Evolutionary conservation across 1,284 basidiomycete species (phyloP), one percentile per base, ranked within the genome.

Genomic region (Phlebopus sp.): DNA sequence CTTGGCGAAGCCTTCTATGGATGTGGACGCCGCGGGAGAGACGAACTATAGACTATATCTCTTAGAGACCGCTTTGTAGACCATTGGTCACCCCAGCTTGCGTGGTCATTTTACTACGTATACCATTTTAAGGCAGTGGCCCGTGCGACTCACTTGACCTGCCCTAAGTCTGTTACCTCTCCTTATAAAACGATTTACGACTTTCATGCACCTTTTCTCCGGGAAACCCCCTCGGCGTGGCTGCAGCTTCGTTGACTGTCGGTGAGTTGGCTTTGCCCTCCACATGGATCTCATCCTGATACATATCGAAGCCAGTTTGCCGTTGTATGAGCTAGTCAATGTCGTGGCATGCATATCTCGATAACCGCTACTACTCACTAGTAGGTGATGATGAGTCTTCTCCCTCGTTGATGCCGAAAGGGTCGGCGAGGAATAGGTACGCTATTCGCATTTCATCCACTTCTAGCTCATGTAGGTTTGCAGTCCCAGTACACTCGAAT

Each of bases 221-320:
- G 63, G 67, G 66, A 63, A 67, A 65, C 63, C 63, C 67, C 67
- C 64, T 69, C 65, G 66, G 64, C 43, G 31, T 52, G 53, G 51
- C 41, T 50, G 37, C 21, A 30, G 31, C 37, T 39, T 29, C 9
- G 27, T 29, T 30, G 50, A 17, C 32, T 15, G 23, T 15, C 23
- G 37, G 37, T 39, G 18, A 21, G 30, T 37, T 39, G 5, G 11
- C 2, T 8, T 23, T 18, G 31, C 30, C 1, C 9, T 51, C 61
- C 42, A 66, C 29, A 21, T 2, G 5, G 6, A 7, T 18, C 17
- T 5, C 13, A 35, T 15, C 9, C 2, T 5, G 27, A 9, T 9
- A 4, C 21, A 0, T 15, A 1, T 38, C 9, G 2, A 8, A 56
- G 54, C 50, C 50, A 41, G 34, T 31, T 15, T 13, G 51, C 59